Percentiles rank a stretch among this genome's conserved stretches.
phyloP scores from a whole-genome alignment of 2,329 filamentous ascomycete species.

The Claviceps citrina region DNA sequence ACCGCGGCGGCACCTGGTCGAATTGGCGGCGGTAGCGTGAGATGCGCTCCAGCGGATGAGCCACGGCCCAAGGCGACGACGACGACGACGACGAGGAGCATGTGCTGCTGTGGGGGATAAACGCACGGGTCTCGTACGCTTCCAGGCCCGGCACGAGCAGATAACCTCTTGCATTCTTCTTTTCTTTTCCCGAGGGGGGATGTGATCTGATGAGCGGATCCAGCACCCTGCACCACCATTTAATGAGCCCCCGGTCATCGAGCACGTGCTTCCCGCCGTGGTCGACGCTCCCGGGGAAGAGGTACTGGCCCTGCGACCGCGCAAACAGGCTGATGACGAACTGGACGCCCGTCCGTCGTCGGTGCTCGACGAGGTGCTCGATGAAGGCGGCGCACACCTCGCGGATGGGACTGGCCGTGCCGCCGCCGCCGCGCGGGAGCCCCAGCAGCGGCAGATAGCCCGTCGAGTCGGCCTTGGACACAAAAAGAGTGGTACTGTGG shows the following conservation, averaged over 20 bases:
- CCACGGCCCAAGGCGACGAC: constrained; percentile 44
- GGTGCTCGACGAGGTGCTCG: constrained; percentile 52
- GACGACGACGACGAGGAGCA: constrained; percentile 20
- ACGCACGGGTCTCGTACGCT: constrained; percentile 60
- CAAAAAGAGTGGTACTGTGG: constrained; percentile 72
- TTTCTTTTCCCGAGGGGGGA: constrained; percentile 28
- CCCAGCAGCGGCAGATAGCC: constrained; percentile 61
- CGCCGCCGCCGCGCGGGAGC: constrained; percentile 43
- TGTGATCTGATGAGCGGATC: constrained; percentile 52
- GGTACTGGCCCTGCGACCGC: constrained; percentile 78
- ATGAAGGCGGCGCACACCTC: constrained; percentile 62
- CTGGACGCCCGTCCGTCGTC: constrained; percentile 47
- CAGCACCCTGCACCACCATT: constrained; percentile 88
- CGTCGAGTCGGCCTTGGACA: constrained; percentile 94
- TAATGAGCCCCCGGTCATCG: constrained; percentile 76
- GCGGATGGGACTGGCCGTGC: constrained; percentile 57
- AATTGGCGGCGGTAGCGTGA: constrained; percentile 46
- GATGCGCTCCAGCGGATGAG: constrained; percentile 52
- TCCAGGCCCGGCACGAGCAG: constrained; percentile 80
- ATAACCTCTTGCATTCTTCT: constrained; percentile 39
- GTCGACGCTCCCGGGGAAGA: constrained; percentile 83
- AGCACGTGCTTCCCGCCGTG: constrained; percentile 79
- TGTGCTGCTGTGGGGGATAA: constrained; percentile 44
- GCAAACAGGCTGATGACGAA: constrained; percentile 83
- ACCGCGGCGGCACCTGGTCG: constrained; percentile 55